These are phyloP conservation scores for Termitomyces sp. DNA, from an alignment of 768 basidiomycete species.

Conservation along the genomic window DNA sequence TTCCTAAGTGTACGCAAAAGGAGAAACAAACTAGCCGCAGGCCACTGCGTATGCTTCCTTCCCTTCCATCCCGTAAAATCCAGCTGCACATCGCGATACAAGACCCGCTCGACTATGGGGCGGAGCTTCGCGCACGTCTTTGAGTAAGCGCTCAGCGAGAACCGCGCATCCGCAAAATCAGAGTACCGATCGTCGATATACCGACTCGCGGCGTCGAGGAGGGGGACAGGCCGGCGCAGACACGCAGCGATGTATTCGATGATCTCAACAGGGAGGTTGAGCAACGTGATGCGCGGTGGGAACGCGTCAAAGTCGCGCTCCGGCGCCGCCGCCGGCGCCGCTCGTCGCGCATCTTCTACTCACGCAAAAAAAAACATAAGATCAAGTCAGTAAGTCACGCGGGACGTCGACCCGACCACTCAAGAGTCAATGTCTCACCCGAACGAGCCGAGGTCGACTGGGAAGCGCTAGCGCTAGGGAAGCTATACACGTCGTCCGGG, in stretches of 20 bases:
- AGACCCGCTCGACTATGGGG: slow-evolving; percentile 17
- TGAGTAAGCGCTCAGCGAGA: slow-evolving; percentile 18
- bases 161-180: slow-evolving; percentile 20
- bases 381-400: neutral
- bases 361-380: neutral
- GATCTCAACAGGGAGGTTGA: slow-evolving; percentile 23
- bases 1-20: slow-evolving; percentile 20
- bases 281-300: slow-evolving; percentile 15
- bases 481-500: neutral
- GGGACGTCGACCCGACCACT: neutral
- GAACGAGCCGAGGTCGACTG: neutral
- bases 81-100: slow-evolving; percentile 23
- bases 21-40: slow-evolving; percentile 20
- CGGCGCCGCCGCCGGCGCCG: neutral
- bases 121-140: slow-evolving; percentile 17
- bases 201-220: slow-evolving; percentile 17
- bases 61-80: slow-evolving; percentile 27
- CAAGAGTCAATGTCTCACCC: neutral
- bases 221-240: slow-evolving; percentile 14
- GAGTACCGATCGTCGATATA: slow-evolving; percentile 23
- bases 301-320: slow-evolving; percentile 6
- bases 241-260: slow-evolving; percentile 21
- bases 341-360: neutral
- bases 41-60: slow-evolving; percentile 22
- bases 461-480: neutral